Evolutionary conservation across 2,329 filamentous ascomycete genomes (phyloP), one percentile per base, ranked within the genome.

Genomic region (Apiospora kogelbergensis): DNA sequence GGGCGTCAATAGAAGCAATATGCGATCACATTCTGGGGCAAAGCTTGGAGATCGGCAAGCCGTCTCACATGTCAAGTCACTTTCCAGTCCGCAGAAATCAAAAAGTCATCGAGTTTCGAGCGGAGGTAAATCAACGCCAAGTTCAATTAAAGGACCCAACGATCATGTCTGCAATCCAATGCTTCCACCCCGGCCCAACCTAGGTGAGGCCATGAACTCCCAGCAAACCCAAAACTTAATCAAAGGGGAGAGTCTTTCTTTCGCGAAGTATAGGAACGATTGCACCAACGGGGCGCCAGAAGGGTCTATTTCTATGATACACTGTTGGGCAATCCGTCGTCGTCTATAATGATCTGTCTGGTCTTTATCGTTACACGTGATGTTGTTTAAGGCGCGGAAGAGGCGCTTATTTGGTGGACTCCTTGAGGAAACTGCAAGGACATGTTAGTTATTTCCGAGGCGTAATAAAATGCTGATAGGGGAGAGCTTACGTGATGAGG

Each of bases 401-500:
- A 40, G 30, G 44, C 80, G 78, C 86, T 85, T 93, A 94, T 84
- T 86, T 85, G 78, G 90, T 93, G 78, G 89, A 82, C 73, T 92
- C 86, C 83, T 88, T 86, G 81, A 94, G 88, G 89, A 84, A 93
- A 79, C 88, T 90, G 74, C 72, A 7, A 33, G 67, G 24, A n/a
- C n/a, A 42, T 33, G 74, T 81, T 76, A 80, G 77, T 66, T 60
- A 45, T 20, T 26, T 1, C n/a, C 60, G 22, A 3, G 13, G 9
- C 44, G 11, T 9, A 17, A 3, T 40, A 20, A n/a, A 53, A 26
- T n/a, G 53, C 17, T 42, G 40, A 9, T 5, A 10, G 9, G 20
- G 46, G n/a, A 42, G 42, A 72, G 89, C 92, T 79, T 92, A 95
- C 92, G 94, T 94, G 90, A 99, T 97, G 79, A 99, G 89, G 85